Evolutionary conservation across 2,329 filamentous ascomycete species (phyloP), one percentile per base, ranked within the genome.

Genomic region (Cucurbitaria berberidis): DNA sequence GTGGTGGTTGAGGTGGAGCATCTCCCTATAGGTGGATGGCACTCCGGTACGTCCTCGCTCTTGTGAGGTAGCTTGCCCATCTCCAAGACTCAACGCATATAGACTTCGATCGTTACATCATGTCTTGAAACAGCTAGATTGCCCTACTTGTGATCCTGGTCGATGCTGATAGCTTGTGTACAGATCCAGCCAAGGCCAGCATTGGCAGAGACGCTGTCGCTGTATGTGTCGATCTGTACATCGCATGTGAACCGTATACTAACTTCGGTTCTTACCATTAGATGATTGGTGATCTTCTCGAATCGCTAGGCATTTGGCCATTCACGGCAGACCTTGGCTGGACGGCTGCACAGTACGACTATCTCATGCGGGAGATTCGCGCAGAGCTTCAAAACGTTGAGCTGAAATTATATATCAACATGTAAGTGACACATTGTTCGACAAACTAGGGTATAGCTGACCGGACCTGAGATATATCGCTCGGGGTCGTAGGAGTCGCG

Each of bases 21-120:
- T 38, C 41, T 77, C 7, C 75, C 74, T 1, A 74, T 77, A 52
- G 75, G 75, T 18, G 66, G 50, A 22, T 77, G 75, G 75, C 53
- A 66, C 39, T 29, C 61, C 64, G 74, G 74, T 76, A 64, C 19
- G 62, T 59, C 30, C 16, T 34, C n/a, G 6, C 16, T 22, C 16
- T 16, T 44, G 16, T 9, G 18, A 21, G 3, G 18, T 18, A 10
- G 15, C 35, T 38, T 19, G 35, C 13, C 9, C 11, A 21, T 22
- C 35, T 38, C 18, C 16, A 19, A 13, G 18, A 4, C 35, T 3
- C 35, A 38, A 21, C 21, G 35, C 16, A 38, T 7, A 38, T 34
- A 13, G 15, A 3, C 15, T 11, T 36, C 10, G 19, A 22, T 38
- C 8, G 3, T 21, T 38, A 8, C 16, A 21, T 38, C 11, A 15